Conservation (phyloP, 306 rosid species). For the Cicer judaicum region DNA sequence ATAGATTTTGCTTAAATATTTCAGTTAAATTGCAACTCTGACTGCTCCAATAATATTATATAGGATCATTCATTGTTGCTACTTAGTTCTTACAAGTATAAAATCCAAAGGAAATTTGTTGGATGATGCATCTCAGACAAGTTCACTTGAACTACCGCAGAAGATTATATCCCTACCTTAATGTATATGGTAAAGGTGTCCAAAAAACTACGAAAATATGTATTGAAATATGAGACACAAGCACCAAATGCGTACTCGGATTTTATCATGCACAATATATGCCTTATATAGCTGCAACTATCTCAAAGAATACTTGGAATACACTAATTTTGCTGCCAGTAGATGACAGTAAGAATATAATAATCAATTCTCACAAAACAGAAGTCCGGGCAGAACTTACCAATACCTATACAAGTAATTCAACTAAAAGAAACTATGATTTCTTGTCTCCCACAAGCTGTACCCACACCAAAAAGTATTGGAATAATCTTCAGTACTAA, state of each 20-base stretch:
- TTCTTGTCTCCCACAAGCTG: not conserved
- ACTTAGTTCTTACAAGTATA: slow-evolving; percentile 7
- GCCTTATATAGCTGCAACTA: not conserved
- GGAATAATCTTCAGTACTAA: not conserved
- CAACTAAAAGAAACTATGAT: slow-evolving; percentile 28
- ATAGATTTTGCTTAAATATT: not conserved
- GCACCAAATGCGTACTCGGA: not conserved
- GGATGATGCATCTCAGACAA: slow-evolving; percentile 26
- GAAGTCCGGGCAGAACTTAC: slow-evolving; percentile 21
- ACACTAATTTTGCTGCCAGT: not conserved
- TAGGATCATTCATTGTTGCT: not conserved
- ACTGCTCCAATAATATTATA: slow-evolving; percentile 33
- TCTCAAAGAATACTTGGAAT: slow-evolving; percentile 21
- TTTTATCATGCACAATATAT: not conserved
- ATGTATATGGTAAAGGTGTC: not conserved
- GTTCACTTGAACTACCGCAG: slow-evolving; percentile 3
- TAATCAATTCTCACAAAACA: slow-evolving; percentile 25
- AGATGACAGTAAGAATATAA: not conserved
- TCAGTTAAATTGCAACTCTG: slow-evolving; percentile 11
- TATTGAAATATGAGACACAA: not conserved
- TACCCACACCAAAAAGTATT: slow-evolving; percentile 6
- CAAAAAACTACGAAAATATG: not conserved
- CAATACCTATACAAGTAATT: slow-evolving; percentile 1
- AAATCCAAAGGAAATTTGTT: slow-evolving; percentile 1
- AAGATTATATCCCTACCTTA: slow-evolving; percentile 5